phyloP scores from a whole-genome alignment of 331 rosid genomes.

The Pyrus hybrid region DNA sequence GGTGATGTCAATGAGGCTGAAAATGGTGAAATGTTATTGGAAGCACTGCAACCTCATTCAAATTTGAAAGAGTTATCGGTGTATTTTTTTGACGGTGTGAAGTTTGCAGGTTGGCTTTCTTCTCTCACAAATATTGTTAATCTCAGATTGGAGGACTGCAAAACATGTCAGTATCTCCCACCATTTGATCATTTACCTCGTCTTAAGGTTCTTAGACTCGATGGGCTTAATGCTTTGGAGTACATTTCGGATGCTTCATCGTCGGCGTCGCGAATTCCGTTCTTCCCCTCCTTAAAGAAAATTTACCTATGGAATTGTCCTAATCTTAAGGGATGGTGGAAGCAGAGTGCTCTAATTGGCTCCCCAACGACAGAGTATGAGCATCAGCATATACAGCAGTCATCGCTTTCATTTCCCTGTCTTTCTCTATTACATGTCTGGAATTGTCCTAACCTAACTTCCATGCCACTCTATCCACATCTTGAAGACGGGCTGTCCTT shows the following conservation, averaged over 20 bases:
- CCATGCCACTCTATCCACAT: neutral
- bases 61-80: slow-evolving; percentile 3
- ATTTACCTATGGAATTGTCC: accelerated
- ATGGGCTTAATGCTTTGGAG: accelerated
- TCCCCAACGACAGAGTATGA: neutral
- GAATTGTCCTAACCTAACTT: neutral
- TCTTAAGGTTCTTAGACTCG: accelerated
- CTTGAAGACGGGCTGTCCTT: neutral
- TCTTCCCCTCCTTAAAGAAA: neutral
- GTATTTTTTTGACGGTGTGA: neutral
- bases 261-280: neutral
- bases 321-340: slow-evolving; percentile 12
- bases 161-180: neutral
- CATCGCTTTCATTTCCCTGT: neutral
- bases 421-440: neutral
- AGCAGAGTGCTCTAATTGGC: too few relatives aligned
- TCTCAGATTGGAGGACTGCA: accelerated
- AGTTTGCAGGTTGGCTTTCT: neutral
- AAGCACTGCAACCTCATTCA: slow-evolving; percentile 18
- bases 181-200: neutral
- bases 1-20: too few relatives aligned
- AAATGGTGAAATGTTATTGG: neutral
- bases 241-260: neutral
- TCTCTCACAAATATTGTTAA: slow-evolving; percentile 6
- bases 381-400: neutral